Base-by-base conservation (phyloP, 352 stramenopile genomes). In the Phytophthora chlamydospora region DNA sequence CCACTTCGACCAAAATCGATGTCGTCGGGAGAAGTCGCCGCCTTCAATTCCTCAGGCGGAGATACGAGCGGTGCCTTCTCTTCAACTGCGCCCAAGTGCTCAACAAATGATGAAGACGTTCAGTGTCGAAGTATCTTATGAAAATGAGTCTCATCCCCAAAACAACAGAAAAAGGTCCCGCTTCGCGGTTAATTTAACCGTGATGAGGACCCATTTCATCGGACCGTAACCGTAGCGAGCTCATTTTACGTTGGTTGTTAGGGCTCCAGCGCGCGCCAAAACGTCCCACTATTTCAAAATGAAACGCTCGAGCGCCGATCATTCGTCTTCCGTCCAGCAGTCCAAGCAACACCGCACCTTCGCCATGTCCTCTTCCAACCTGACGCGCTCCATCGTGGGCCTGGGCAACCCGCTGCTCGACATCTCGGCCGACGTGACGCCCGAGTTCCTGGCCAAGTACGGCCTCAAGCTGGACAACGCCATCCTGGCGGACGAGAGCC, bases 381-480 rank as follows among this genome's bases (percentile, higher is more conserved):
- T 91, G 48, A 88, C 78, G 50, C 75, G 83, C 63, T 73, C 76
- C 63, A 93, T 95, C 63, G 84, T 99, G 43, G 97, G 97, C 27
- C 97, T 99, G 58, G 97, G 98, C 68, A 99, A 99, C 78, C 98
- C 98, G 51, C 80, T 99, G 56, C 90, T 99, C 55, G 97, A 99
- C 83, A 99, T 99, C 73, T 96, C 81, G 53, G 95, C 91, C 45
- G 88, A 98, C 34, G 96, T 99, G 34, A 83, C 88, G 50, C 73
- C 97, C 55, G 92, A 91, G 36, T 84, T 99, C 40, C 85, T 99
- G 31, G 79, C 96, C 48, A 99, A 99, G 80, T 99, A 99, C 75
- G 89, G 88, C 3, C 78, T 98, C 53, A 93, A 98, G 77, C 73
- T 90, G 46, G 73, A 98, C 81, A 98, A 98, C 75, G 97, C 97